Conservation (phyloP, 73 alveolate genomes). For the Strombidium stylifer region DNA sequence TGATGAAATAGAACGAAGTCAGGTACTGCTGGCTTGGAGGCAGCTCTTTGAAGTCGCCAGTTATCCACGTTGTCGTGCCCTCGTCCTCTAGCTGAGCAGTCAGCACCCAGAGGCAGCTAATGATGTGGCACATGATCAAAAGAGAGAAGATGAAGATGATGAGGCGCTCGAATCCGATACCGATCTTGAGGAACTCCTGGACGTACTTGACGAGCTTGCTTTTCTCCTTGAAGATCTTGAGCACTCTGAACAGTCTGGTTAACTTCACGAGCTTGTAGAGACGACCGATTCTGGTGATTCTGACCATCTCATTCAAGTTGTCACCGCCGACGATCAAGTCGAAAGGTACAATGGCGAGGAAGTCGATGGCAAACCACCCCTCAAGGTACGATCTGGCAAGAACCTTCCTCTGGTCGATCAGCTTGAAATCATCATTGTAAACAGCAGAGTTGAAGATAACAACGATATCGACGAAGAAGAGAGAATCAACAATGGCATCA, state of each 20-base stretch:
- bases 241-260: neutral
- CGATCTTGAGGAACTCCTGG: neutral
- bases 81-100: neutral
- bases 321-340: neutral
- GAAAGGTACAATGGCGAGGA: neutral
- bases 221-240: neutral
- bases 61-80: neutral
- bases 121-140: neutral
- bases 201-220: neutral
- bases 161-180: neutral
- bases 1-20: slow-evolving; percentile 66
- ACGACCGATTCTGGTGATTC: neutral
- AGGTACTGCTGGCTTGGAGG: too few species aligned
- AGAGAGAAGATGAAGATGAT: neutral
- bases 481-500: neutral
- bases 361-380: neutral
- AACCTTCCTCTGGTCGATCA: neutral
- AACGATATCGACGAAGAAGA: neutral
- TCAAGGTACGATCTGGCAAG: neutral
- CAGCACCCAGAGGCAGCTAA: neutral
- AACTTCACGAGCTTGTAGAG: neutral
- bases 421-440: neutral
- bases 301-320: neutral
- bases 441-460: neutral
- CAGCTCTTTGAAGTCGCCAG: neutral